Base-by-base conservation (phyloP, 805 yeast species). In the Soucietia sequanensis region DNA sequence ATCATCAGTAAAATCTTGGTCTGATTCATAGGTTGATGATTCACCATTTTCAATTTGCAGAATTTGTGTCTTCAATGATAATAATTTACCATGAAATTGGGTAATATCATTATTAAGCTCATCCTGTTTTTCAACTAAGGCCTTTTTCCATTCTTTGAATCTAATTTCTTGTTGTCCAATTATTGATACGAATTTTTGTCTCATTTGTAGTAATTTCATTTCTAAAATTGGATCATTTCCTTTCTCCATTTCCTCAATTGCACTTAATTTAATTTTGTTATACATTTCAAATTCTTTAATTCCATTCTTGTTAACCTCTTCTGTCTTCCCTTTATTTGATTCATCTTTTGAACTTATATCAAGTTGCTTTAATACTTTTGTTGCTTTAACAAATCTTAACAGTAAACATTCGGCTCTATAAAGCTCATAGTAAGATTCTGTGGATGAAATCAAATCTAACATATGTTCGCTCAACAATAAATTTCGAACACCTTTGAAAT, bases 381-480 rank as follows among this genome's bases (percentile, higher is more conserved):
- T n/a, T n/a, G n/a, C n/a, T n/a, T n/a, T n/a, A 48, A 52, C 48
- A 48, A 56, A 50, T 37, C 85, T 66, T 8, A 75, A 65, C 34
- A 62, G 67, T 62, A 84, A 65, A 50, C 82, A 75, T 30, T 69
- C 70, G 14, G 65, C 54, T 29, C 96, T 75, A 61, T 78, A 87
- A 22, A 68, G 69, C 47, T 84, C 95, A 60, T 82, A 88, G 54
- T 84, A 78, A n/a, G 69, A 67, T 47, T 88, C 91, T 5, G 95
- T 86, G 6, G 88, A 70, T n/a, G 65, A 54, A 26, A 87, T 78
- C 45, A 90, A 72, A 51, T 89, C 96, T 32, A 84, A 73, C 83
- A 87, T 75, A 58, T 86, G 75, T 14, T 80, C 72, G 16, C 81
- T 72, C 60, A 90, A 68, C 31, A 90, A 62, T 24, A 87, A 60